Evolutionary conservation across 2,329 filamentous ascomycete genomes (phyloP).

Genomic region (Aureobasidium sp.): DNA sequence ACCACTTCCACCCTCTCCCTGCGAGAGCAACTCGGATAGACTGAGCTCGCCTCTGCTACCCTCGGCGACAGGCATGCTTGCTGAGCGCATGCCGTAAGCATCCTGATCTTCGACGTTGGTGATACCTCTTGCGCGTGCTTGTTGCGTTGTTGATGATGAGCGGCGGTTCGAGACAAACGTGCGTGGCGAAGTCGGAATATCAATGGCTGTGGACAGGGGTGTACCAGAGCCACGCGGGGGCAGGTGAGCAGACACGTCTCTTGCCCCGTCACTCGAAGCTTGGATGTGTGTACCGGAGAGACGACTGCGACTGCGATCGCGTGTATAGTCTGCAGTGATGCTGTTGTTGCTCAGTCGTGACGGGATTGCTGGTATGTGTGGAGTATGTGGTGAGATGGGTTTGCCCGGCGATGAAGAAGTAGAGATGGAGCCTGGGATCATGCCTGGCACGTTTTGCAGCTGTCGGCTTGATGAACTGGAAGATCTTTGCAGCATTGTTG

Average conservation of each 20-base stretch:
- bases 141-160: constrained; percentile 62
- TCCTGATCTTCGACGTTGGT: constrained; percentile 51
- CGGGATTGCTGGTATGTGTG: constrained; percentile 87
- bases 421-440: constrained; percentile 62
- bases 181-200: constrained; percentile 66
- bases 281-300: constrained; percentile 13
- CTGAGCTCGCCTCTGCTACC: constrained; percentile 51
- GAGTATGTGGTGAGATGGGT: constrained; percentile 80
- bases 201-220: constrained; percentile 54
- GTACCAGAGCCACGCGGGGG: constrained; percentile 7
- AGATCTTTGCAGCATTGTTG: constrained; percentile 74
- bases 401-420: constrained; percentile 79
- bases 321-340: constrained; percentile 52
- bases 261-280: constrained; percentile 15
- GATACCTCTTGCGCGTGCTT: constrained; percentile 47
- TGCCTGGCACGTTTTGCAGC: constrained; percentile 56
- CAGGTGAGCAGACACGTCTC: constrained; percentile 1
- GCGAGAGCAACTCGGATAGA: constrained; percentile 49
- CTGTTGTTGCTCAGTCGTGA: constrained; percentile 90
- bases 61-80: constrained; percentile 60
- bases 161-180: constrained; percentile 45
- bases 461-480: constrained; percentile 72
- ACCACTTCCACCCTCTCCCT: constrained; percentile 4
- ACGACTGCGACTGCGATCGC: constrained; percentile 23
- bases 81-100: constrained; percentile 56